phyloP scores from a whole-genome alignment of 176 grass and related monocot species.

The Triticum turgidum region DNA sequence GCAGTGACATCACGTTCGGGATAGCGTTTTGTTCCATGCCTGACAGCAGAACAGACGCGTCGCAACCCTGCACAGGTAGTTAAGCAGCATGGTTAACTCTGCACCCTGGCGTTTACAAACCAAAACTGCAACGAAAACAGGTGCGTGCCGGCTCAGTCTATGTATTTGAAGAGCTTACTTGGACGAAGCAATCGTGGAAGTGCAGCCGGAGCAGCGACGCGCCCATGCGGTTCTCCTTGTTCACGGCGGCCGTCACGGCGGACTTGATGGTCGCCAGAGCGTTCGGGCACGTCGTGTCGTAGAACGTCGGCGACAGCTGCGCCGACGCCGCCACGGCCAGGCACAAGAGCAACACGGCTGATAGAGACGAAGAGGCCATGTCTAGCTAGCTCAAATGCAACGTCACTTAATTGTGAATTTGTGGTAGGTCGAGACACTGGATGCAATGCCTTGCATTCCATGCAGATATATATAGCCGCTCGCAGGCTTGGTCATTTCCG shows the following conservation, averaged over 20 bases:
- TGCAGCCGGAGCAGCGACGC: slow-evolving; percentile 77
- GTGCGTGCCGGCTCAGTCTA: neutral
- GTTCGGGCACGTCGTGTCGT: slow-evolving; percentile 54
- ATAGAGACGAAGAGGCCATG: slow-evolving; percentile 26
- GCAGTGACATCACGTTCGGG: slow-evolving; percentile 41
- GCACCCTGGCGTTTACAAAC: too few species aligned
- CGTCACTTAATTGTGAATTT: neutral
- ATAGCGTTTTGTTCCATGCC: slow-evolving; percentile 51
- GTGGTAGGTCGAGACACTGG: neutral
- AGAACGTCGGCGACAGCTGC: slow-evolving; percentile 86
- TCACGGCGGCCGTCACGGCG: slow-evolving; percentile 58
- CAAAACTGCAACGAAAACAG: neutral
- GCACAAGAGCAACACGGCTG: slow-evolving; percentile 16
- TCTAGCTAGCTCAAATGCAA: too few species aligned
- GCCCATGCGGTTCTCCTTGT: slow-evolving; percentile 54
- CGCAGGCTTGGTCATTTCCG: neutral
- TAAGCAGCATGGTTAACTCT: neutral
- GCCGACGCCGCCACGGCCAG: slow-evolving; percentile 37
- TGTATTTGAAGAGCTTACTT: slow-evolving; percentile 34
- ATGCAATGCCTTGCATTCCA: slow-evolving; percentile 24
- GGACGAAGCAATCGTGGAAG: slow-evolving; percentile 93
- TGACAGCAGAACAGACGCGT: slow-evolving; percentile 60
- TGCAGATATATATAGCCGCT: slow-evolving; percentile 41
- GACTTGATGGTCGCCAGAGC: slow-evolving; percentile 60
- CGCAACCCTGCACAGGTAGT: slow-evolving; percentile 47